phyloP scores from a whole-genome alignment of 306 rosid genomes.

The Hylodesmum podocarpum region DNA sequence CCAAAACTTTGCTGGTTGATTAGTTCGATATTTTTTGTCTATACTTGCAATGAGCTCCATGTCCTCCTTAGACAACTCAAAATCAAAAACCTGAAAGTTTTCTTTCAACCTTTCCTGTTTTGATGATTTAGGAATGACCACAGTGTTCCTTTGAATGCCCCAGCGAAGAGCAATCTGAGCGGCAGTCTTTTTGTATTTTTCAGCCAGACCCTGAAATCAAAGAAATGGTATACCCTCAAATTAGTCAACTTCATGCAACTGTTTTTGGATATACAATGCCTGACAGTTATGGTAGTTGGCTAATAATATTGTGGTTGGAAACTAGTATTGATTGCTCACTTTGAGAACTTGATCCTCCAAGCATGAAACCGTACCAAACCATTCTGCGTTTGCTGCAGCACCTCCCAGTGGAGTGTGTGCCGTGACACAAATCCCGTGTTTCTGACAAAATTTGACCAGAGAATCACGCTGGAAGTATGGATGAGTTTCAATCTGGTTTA shows the following conservation, averaged over 20 bases:
- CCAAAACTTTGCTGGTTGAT: constrained; percentile 83
- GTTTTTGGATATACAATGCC: not conserved
- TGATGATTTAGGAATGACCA: constrained; percentile 82
- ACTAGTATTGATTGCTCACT: constrained; percentile 42
- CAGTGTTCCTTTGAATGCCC: constrained; percentile 75
- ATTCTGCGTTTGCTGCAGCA: constrained; percentile 74
- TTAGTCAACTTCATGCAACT: not conserved
- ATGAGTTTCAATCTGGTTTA: constrained; percentile 91
- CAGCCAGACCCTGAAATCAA: constrained; percentile 60
- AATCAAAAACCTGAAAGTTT: constrained; percentile 68
- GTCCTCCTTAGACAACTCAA: constrained; percentile 67
- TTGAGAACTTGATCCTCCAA: constrained; percentile 74
- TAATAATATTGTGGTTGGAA: not conserved
- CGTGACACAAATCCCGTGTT: constrained; percentile 79
- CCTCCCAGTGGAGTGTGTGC: constrained; percentile 98
- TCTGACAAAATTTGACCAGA: constrained; percentile 80
- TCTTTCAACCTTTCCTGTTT: constrained; percentile 78
- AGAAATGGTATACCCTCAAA: constrained; percentile 7
- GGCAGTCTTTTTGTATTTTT: constrained; percentile 60
- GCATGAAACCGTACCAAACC: constrained; percentile 80
- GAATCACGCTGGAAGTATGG: constrained; percentile 94
- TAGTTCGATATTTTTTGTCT: constrained; percentile 66
- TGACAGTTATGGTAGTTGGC: not conserved
- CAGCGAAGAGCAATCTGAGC: constrained; percentile 84
- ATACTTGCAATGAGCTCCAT: constrained; percentile 57